Evolutionary conservation across 73 alveolate species (phyloP).

Genomic region (Paramecium pentaurelia): DNA sequence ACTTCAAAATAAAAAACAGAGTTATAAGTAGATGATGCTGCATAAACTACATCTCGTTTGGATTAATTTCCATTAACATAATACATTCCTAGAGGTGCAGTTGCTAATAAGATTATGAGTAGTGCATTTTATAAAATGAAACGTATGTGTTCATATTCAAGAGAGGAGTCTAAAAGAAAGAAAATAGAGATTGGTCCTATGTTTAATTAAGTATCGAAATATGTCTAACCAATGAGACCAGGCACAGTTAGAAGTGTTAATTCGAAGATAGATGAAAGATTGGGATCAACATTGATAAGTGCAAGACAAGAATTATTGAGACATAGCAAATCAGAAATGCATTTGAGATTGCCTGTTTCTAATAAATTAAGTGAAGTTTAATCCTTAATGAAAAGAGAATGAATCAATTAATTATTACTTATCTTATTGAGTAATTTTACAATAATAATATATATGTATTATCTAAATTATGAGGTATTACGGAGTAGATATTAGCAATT

Average conservation of each 20-base stretch:
- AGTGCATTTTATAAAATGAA: constrained; percentile 14
- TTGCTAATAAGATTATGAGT: neutral
- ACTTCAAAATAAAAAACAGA: neutral
- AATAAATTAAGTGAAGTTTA: neutral
- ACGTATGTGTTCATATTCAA: neutral
- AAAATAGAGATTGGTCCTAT: neutral
- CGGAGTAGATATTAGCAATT: neutral
- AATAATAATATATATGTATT: neutral
- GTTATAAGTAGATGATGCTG: neutral
- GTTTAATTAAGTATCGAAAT: neutral
- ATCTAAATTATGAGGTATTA: neutral
- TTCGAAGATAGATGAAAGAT: neutral
- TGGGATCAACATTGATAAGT: neutral
- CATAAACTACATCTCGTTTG: neutral
- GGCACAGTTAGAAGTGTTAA: neutral
- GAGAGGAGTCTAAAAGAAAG: neutral
- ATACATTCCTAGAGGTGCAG: neutral
- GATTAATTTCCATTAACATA: neutral
- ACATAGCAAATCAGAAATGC: neutral
- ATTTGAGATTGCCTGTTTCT: neutral
- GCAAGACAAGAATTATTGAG: neutral
- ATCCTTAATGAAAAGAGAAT: neutral
- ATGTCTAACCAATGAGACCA: neutral
- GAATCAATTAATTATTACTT: neutral
- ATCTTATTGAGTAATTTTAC: neutral